phyloP scores from a whole-genome alignment of 106 monocot species.

The Iris macrosiphon region DNA sequence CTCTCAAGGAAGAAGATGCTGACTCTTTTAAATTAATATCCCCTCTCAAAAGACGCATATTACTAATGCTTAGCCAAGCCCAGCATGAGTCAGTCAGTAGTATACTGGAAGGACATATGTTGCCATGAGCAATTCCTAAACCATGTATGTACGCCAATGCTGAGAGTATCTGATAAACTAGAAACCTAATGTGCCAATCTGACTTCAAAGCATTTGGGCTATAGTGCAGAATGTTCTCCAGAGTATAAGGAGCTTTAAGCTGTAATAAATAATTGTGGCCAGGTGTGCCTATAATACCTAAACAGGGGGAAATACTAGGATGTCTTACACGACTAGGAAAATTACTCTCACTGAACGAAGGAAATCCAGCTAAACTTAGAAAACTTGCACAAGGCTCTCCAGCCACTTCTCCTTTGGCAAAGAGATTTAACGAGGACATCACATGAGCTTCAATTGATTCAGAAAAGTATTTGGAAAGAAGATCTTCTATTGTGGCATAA shows the following conservation, averaged over 20 bases:
- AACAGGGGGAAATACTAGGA: constrained; percentile 69
- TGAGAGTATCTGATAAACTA: constrained; percentile 79
- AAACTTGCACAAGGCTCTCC: constrained; percentile 35
- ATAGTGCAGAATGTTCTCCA: constrained; percentile 70
- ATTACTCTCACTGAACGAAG: constrained; percentile 29
- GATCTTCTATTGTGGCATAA: constrained; percentile 28
- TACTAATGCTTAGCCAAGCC: constrained; percentile 60
- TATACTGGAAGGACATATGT: constrained; percentile 62
- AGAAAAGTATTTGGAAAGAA: constrained; percentile 32
- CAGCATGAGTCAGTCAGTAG: constrained; percentile 58
- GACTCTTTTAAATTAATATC: constrained; percentile 17
- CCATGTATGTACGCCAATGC: constrained; percentile 63
- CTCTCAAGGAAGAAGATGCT: constrained; percentile 3
- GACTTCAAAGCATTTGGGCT: constrained; percentile 70
- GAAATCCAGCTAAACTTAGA: constrained; percentile 55
- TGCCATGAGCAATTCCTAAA: constrained; percentile 68
- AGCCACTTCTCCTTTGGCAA: constrained; percentile 39
- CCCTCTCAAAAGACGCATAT: constrained; percentile 15
- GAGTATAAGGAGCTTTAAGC: constrained; percentile 57
- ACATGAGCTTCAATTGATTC: constrained; percentile 60
- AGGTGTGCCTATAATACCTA: constrained; percentile 49
- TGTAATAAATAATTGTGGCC: constrained; percentile 44
- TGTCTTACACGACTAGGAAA: constrained; percentile 51
- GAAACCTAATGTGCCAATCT: constrained; percentile 82
- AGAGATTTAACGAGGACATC: constrained; percentile 59